phyloP scores from a whole-genome alignment of 2,329 filamentous ascomycete species.

The Phialemonium atrogriseum region DNA sequence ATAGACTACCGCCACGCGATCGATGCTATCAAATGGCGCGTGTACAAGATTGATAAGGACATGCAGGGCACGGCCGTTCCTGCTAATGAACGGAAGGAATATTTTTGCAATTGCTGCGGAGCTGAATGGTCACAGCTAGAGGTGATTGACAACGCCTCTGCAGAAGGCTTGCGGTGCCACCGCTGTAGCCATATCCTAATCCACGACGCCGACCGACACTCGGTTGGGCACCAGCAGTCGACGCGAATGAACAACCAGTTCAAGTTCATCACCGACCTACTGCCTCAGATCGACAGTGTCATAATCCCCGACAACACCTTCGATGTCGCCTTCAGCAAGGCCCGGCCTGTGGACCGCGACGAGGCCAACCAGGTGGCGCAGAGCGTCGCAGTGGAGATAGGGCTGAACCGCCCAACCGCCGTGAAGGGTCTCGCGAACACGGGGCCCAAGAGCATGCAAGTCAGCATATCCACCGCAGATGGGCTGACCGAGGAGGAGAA shows the following conservation, averaged over 20 bases:
- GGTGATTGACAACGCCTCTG: slow-evolving; percentile 68
- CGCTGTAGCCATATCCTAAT: slow-evolving; percentile 61
- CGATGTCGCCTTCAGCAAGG: slow-evolving; percentile 56
- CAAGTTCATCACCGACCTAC: slow-evolving; percentile 66
- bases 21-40: slow-evolving; percentile 91
- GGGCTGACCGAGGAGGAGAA: slow-evolving; percentile 60
- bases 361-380: slow-evolving; percentile 56
- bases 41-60: slow-evolving; percentile 79
- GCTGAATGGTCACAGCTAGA: slow-evolving; percentile 86
- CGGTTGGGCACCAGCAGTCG: slow-evolving; percentile 64
- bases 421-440: slow-evolving; percentile 61
- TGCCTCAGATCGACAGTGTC: slow-evolving; percentile 69
- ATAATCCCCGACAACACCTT: slow-evolving; percentile 68
- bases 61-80: slow-evolving; percentile 79
- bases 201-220: slow-evolving; percentile 57
- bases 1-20: slow-evolving; percentile 92
- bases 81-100: slow-evolving; percentile 83
- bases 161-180: slow-evolving; percentile 72
- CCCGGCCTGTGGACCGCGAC: slow-evolving; percentile 57
- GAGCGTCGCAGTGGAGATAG: slow-evolving; percentile 48
- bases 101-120: slow-evolving; percentile 72
- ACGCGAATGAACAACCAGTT: slow-evolving; percentile 72
- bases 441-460: slow-evolving; percentile 59
- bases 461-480: slow-evolving; percentile 59
- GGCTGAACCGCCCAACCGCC: slow-evolving; percentile 51